A percentile compares a stretch with the other conserved stretches of the same genome.
Conservation (phyloP, 2,329 filamentous ascomycete species). For the Pseudocercospora fuligena region DNA sequence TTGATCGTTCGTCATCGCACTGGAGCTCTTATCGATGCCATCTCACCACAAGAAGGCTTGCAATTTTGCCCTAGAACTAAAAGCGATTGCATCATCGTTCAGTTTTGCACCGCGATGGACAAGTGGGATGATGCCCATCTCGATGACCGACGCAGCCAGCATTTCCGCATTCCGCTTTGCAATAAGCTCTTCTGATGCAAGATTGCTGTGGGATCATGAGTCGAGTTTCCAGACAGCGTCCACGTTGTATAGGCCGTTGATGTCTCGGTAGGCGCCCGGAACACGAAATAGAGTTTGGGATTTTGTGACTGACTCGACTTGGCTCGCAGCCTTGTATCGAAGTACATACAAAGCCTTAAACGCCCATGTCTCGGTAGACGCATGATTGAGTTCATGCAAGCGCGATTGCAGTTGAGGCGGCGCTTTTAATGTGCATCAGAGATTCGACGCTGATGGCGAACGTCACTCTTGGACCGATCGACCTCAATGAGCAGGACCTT, state of each 20-base stretch:
- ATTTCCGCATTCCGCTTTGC: neutral
- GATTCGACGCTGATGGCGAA: neutral
- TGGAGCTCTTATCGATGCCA: neutral
- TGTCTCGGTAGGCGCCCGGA: slow-evolving; percentile 7
- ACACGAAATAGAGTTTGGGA: neutral
- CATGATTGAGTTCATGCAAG: slow-evolving; percentile 2
- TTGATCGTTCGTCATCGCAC: neutral
- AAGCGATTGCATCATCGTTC: neutral
- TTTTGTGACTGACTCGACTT: neutral
- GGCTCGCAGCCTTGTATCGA: slow-evolving; percentile 2
- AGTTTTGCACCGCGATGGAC: neutral
- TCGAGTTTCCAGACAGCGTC: neutral
- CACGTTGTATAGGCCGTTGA: slow-evolving; percentile 1
- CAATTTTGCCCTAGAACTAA: neutral
- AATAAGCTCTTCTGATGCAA: neutral
- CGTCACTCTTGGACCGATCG: too few species aligned
- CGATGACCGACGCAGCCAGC: neutral
- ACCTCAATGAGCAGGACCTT: too few species aligned
- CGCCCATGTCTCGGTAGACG: slow-evolving; percentile 6
- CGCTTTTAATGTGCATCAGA: neutral
- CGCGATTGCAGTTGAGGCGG: neutral
- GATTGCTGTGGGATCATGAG: neutral
- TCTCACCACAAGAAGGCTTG: neutral
- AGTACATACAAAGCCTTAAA: neutral
- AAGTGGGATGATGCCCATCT: too few species aligned